Conservation (phyloP, 75 land plant genomes). For the Selaginella moellendorffii region DNA sequence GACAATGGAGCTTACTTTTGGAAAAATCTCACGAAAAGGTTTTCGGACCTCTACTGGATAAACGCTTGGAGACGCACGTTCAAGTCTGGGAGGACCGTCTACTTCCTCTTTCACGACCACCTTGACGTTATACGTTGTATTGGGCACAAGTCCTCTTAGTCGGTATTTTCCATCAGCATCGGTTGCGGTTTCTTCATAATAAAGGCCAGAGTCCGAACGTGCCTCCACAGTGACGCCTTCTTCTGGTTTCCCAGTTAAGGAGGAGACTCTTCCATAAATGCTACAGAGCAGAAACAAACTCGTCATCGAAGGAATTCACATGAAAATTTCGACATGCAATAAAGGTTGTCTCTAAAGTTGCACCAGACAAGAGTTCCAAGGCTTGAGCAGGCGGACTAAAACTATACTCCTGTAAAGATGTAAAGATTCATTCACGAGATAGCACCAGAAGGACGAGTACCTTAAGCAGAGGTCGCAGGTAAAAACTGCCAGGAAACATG, state of each 20-base stretch:
- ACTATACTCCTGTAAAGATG: conserved; percentile 54
- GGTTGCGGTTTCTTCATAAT: conserved; percentile 78
- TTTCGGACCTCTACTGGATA: conserved; percentile 39
- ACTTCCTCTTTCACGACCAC: conserved; percentile 39
- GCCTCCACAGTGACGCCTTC: conserved; percentile 78
- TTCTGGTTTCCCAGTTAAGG: conserved; percentile 72
- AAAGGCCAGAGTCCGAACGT: conserved; percentile 64
- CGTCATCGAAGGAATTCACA: not conserved
- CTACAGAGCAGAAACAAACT: too few relatives aligned
- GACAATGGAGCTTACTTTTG: too few relatives aligned
- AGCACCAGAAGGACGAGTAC: conserved; percentile 17
- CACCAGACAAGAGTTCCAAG: conserved; percentile 82
- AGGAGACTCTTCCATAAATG: conserved; percentile 51
- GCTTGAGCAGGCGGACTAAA: conserved; percentile 78
- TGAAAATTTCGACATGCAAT: conserved; percentile 29
- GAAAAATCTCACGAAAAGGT: not conserved
- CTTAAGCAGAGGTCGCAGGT: conserved; percentile 85
- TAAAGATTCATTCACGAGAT: not conserved
- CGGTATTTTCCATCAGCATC: conserved; percentile 70
- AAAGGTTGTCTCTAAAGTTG: conserved; percentile 50
- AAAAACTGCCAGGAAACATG: conserved; percentile 91
- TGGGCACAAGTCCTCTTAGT: conserved; percentile 69
- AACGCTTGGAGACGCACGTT: conserved; percentile 72
- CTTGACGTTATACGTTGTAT: conserved; percentile 51
- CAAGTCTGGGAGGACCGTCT: too few relatives aligned